Percentiles rank a stretch among this genome's conserved stretches.
These are phyloP conservation scores for Geosmithia morbida DNA, from an alignment of 2,329 filamentous ascomycete genomes.

Conservation along the genomic window DNA sequence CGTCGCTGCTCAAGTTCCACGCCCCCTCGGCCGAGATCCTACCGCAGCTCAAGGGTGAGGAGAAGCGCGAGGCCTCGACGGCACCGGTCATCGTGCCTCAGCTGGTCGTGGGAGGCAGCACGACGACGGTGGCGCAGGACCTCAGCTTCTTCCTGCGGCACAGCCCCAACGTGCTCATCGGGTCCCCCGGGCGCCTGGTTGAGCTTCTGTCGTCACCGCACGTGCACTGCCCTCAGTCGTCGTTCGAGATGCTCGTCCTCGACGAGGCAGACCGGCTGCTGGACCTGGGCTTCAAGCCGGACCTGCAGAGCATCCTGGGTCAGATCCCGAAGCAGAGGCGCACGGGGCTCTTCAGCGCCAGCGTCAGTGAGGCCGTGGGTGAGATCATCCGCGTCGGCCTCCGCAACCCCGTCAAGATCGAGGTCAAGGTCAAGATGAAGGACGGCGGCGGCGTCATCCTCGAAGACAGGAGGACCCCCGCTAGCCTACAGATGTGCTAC, in stretches of 20 bases:
- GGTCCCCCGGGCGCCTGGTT: conserved; percentile 77
- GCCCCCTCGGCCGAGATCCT: conserved; percentile 57
- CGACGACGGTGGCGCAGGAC: conserved; percentile 74
- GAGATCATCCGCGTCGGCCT: conserved; percentile 86
- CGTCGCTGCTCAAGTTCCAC: conserved; percentile 71
- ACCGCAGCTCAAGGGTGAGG: conserved; percentile 35
- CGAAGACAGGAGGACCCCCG: conserved; percentile 78
- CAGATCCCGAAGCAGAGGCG: conserved; percentile 83
- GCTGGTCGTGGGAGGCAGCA: conserved; percentile 72
- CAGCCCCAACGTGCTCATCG: conserved; percentile 79
- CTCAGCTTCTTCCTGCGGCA: conserved; percentile 70
- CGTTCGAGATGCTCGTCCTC: conserved; percentile 82
- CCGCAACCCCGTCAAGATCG: conserved; percentile 87
- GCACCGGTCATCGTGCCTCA: conserved; percentile 60
- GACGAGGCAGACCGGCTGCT: conserved; percentile 90
- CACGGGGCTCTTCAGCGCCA: conserved; percentile 89
- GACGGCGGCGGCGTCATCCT: conserved; percentile 47
- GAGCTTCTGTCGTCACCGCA: conserved; percentile 77
- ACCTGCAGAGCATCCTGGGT: conserved; percentile 72
- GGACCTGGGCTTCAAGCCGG: conserved; percentile 87
- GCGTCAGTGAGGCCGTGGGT: conserved; percentile 87
- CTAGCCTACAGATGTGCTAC: conserved; percentile 86
- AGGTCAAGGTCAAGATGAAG: conserved; percentile 74
- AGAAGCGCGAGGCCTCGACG: conserved; percentile 33
- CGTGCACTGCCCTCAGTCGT: conserved; percentile 75